Evolutionary conservation across 73 alveolate genomes (phyloP), one percentile per base, ranked within the genome.

Genomic region (Uronychia binucleata): DNA sequence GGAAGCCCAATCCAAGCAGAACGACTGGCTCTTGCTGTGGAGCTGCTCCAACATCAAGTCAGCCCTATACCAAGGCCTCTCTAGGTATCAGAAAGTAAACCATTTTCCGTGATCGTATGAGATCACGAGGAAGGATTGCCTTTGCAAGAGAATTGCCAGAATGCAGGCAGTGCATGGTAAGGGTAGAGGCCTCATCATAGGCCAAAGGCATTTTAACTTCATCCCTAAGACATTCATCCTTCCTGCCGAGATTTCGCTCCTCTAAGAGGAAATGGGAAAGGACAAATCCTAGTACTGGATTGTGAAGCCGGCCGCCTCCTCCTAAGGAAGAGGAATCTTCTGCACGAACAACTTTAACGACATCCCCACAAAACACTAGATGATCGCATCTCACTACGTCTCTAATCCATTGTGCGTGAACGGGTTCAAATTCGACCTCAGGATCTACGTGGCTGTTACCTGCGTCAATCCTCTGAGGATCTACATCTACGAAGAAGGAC

Each of bases 401-500:
- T 93, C 85, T 28, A 96, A 95, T 77, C 99, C 99, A 0, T 97
- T 94, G 75, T 85, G 90, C 35, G 80, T 97, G 0, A 95, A 97
- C 79, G 96, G 97, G 34, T 91, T 92, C 30, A 97, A 97, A 92
- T 97, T 94, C 90, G 99, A 97, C 85, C 88, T 97, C 76, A 84
- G 99, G 92, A 92, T 97, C 31, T 97, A 97, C 93, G 98, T 94
- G 27, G 84, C 92, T 80, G 94, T 97, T 59, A 94, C 97, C 0
- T 86, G 97, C 67, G 93, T 94, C 80, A 93, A 97, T 80, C 99
- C 99, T 60, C 87, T 96, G 60, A 92, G 96, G 88, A 92, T 97
- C 26, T 97, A 97, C 88, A 67, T 97, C 78, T 97, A 96, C 83
- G 93, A 96, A 77, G 98, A 97, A 83, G 99, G 99, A 19, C 81